Conservation (phyloP, 257 asterid species). For the Primulina huaijiensis region DNA sequence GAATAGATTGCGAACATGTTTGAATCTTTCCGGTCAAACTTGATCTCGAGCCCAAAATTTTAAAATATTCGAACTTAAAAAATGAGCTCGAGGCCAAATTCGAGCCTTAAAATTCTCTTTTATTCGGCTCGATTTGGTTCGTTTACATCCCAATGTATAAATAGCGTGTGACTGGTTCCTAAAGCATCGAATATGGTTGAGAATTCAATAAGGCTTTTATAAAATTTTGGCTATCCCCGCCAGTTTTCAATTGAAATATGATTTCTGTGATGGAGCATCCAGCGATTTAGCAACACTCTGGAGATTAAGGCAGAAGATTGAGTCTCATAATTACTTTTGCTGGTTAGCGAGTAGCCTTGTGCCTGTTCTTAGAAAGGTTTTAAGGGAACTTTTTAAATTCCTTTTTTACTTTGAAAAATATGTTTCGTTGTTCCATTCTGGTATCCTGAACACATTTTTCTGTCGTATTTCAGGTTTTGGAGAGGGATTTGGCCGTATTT, state of each 20-base stretch:
- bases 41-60: too few relatives aligned
- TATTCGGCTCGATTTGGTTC: neutral
- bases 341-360: neutral
- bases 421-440: slow-evolving; percentile 12
- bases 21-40: neutral
- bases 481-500: slow-evolving; percentile 91
- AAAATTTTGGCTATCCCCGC: slow-evolving; percentile 11
- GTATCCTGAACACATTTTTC: neutral
- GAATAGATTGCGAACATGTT: neutral
- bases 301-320: slow-evolving; percentile 1
- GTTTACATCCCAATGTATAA: neutral
- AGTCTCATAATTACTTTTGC: slow-evolving; percentile 1
- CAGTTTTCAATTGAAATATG: slow-evolving; percentile 12
- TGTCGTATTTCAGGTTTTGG: slow-evolving; percentile 62
- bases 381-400: slow-evolving; percentile 5
- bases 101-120: too few relatives aligned
- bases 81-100: too few relatives aligned
- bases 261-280: slow-evolving; percentile 18
- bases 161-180: slow-evolving; percentile 14
- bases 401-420: slow-evolving; percentile 19
- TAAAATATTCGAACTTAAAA: too few relatives aligned
- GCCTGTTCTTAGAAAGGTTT: slow-evolving; percentile 10
- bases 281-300: neutral
- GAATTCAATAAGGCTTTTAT: slow-evolving; percentile 12
- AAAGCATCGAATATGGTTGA: slow-evolving; percentile 20